A percentile compares a stretch with the other conserved stretches of the same genome.
These are phyloP conservation scores for Sungouiozyma intestinalis DNA, from an alignment of 805 yeast genomes.

Conservation along the genomic window DNA sequence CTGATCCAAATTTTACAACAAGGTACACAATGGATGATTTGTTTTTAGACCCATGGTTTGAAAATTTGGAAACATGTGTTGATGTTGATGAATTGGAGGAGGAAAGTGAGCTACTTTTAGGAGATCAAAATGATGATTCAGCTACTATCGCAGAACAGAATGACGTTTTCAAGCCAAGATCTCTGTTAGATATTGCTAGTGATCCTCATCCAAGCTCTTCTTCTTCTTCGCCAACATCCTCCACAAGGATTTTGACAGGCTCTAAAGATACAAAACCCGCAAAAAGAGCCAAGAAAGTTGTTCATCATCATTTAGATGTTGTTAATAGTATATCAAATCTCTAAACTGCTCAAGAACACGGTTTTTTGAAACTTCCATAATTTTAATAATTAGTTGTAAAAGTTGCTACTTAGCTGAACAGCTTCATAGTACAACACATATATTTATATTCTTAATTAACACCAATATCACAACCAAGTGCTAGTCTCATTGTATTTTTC, in stretches of 20 bases:
- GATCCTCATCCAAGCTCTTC: conserved; percentile 5
- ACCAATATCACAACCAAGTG: neutral
- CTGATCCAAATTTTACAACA: conserved; percentile 48
- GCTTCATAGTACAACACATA: neutral
- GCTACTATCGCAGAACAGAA: neutral
- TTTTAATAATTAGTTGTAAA: neutral
- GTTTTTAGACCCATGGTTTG: conserved; percentile 57
- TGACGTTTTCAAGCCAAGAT: conserved; percentile 9
- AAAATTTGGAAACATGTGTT: conserved; percentile 44
- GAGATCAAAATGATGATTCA: conserved; percentile 1
- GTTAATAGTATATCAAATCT: conserved; percentile 3
- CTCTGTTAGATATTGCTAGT: conserved; percentile 20
- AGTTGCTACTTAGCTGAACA: neutral
- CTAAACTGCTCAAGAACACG: neutral
- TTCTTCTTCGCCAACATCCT: neutral
- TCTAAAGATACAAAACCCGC: neutral
- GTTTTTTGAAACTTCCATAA: neutral
- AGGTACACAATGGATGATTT: conserved; percentile 47
- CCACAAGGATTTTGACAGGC: neutral
- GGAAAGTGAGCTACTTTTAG: conserved; percentile 2
- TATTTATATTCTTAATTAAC: conserved; percentile 1
- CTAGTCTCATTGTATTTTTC: too few relatives aligned
- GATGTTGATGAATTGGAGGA: conserved; percentile 9
- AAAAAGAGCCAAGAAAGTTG: conserved; percentile 1
- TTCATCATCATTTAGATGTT: conserved; percentile 8